Conservation (phyloP, 805 yeast genomes). For the Starmerella bombi region DNA sequence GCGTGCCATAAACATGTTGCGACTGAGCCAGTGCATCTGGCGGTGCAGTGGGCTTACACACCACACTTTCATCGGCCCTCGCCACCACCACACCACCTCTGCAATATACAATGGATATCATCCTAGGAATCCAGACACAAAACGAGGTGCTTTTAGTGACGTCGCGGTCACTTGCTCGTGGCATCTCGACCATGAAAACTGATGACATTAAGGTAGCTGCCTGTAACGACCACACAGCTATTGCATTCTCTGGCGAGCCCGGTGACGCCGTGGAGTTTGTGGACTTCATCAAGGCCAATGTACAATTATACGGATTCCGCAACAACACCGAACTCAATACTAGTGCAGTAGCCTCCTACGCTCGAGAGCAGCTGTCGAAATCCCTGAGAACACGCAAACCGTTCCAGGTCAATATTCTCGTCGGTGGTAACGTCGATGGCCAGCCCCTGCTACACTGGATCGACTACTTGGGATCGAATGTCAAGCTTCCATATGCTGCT, state of each 20-base stretch:
- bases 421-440: slow-evolving; percentile 67
- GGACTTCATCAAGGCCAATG: slow-evolving; percentile 84
- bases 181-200: slow-evolving; percentile 66
- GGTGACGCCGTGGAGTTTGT: slow-evolving; percentile 96
- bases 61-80: too few species aligned
- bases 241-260: slow-evolving; percentile 90
- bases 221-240: slow-evolving; percentile 59
- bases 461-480: slow-evolving; percentile 87
- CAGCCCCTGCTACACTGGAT: slow-evolving; percentile 71
- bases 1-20: too few species aligned
- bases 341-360: slow-evolving; percentile 73
- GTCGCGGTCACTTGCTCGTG: slow-evolving; percentile 88
- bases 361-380: slow-evolving; percentile 76
- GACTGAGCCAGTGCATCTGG: too few species aligned
- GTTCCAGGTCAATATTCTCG: slow-evolving; percentile 79
- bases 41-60: too few species aligned
- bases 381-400: slow-evolving; percentile 90
- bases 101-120: slow-evolving; percentile 56
- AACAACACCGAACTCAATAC: slow-evolving; percentile 73
- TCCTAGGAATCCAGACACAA: slow-evolving; percentile 70
- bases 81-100: neutral
- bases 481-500: slow-evolving; percentile 87
- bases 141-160: slow-evolving; percentile 82
- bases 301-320: slow-evolving; percentile 75
- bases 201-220: slow-evolving; percentile 68